These are phyloP conservation scores for Fennellomyces sp. DNA, from an alignment of 371 early-diverging fungal genomes.

Conservation along the genomic window DNA sequence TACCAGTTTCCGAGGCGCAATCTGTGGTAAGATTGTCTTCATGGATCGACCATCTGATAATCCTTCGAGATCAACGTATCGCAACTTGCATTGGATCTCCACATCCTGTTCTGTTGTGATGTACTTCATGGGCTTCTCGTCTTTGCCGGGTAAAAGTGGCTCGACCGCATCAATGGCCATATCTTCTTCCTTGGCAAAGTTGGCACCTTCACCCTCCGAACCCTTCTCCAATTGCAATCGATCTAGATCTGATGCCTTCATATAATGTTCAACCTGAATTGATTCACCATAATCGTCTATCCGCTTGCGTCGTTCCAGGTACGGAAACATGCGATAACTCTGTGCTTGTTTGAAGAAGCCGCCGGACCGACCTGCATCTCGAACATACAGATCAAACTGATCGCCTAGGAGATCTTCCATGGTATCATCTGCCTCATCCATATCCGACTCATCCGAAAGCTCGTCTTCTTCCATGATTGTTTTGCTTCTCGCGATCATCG, in stretches of 20 bases:
- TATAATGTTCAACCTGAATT: slow-evolving; percentile 76
- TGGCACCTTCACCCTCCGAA: slow-evolving; percentile 49
- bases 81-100: slow-evolving; percentile 68
- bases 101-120: slow-evolving; percentile 58
- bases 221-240: slow-evolving; percentile 36
- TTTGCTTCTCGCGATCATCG: slow-evolving; percentile 66
- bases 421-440: slow-evolving; percentile 66
- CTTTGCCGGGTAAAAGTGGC: slow-evolving; percentile 48
- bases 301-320: slow-evolving; percentile 74
- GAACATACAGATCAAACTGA: slow-evolving; percentile 82
- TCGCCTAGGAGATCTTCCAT: slow-evolving; percentile 56
- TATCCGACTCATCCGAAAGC: slow-evolving; percentile 56
- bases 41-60: slow-evolving; percentile 86
- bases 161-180: slow-evolving; percentile 47
- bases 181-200: slow-evolving; percentile 46
- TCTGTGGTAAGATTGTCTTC: slow-evolving; percentile 82
- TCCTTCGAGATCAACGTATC: slow-evolving; percentile 92
- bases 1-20: slow-evolving; percentile 87
- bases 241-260: slow-evolving; percentile 56
- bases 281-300: slow-evolving; percentile 97
- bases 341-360: slow-evolving; percentile 84
- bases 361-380: slow-evolving; percentile 67
- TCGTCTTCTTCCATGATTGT: slow-evolving; percentile 80
- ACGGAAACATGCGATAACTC: slow-evolving; percentile 91
- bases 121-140: slow-evolving; percentile 80